phyloP scores from a whole-genome alignment of 352 stramenopile genomes.

The Peronospora belbahrii region DNA sequence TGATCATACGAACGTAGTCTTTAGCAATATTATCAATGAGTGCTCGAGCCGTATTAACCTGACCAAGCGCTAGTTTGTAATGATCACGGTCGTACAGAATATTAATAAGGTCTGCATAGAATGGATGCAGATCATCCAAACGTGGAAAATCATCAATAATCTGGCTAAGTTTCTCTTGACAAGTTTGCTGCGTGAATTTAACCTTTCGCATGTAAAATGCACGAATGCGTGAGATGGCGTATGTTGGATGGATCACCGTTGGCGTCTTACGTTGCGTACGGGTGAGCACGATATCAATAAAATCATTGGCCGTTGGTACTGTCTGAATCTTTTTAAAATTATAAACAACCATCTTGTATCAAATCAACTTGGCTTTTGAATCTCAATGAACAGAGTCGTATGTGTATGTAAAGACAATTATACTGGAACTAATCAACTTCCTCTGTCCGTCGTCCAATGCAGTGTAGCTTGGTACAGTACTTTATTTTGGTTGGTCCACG shows the following conservation, averaged over 20 bases:
- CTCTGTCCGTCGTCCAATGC: too few relatives aligned
- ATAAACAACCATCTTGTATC: conserved; percentile 96
- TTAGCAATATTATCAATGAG: conserved; percentile 96
- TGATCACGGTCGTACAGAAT: conserved; percentile 99
- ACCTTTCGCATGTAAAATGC: conserved; percentile 98
- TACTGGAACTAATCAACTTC: too few relatives aligned
- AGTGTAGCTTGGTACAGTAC: too few relatives aligned
- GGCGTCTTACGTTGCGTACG: conserved; percentile 98
- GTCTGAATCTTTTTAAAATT: conserved; percentile 99
- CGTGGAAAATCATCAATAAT: conserved; percentile 99
- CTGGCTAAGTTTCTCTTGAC: conserved; percentile 93
- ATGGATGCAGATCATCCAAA: conserved; percentile 96
- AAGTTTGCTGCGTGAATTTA: conserved; percentile 99
- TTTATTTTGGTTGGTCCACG: conserved; percentile 7
- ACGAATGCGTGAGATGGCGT: conserved; percentile 94
- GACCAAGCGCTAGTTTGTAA: conserved; percentile 99
- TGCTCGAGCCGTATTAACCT: conserved; percentile 98
- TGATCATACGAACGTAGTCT: conserved; percentile 99
- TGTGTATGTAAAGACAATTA: too few relatives aligned
- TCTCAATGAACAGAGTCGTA: too few relatives aligned
- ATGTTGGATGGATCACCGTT: conserved; percentile 98
- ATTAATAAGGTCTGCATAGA: conserved; percentile 99
- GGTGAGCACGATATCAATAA: conserved; percentile 99
- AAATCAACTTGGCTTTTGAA: background rate
- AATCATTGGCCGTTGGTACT: conserved; percentile 93